Evolutionary conservation across 176 grass and related monocot genomes (phyloP), one percentile per base, ranked within the genome.

Genomic region (Calamus simplicifolius): DNA sequence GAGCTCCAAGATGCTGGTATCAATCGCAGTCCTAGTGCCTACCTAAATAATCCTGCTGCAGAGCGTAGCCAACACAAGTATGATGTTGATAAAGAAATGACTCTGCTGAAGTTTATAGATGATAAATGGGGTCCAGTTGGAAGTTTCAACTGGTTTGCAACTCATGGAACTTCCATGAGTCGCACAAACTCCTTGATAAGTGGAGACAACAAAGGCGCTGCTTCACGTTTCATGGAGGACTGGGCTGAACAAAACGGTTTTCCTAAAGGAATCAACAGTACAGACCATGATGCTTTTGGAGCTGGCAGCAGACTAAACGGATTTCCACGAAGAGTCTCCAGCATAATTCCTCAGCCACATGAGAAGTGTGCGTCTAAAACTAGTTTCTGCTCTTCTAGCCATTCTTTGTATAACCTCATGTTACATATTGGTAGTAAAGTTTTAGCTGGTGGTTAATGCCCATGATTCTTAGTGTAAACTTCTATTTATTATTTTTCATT

Each of bases 101-200:
- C 87, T 12, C 65, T 92, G 1, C 56, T 97, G 31, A 97, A 92
- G 82, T 97, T 97, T 78, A 73, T 91, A 62, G 84, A 82, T 70
- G 73, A 97, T 62, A 52, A 85, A 69, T 31, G 77, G 62, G 93
- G 93, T 48, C 75, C 84, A 21, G 26, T 91, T 73, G 93, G 93
- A 52, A 97, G 84, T 77, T 97, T 97, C 61, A 91, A 88, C 64
- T 97, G 87, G 93, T 97, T 92, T 74, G 93, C 93, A 64, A 97
- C 93, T 57, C 93, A 97, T 50, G 93, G 87, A 57, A 97, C 93
- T 48, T 97, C 93, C 29, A 97, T 92, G 93, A 92, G 93, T 72
- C 81, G 93, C 48, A 85, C 87, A 60, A 97, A 97, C 78, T 82
- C 84, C 25, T 84, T 92, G 59, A 88, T 92, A 65, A 97, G 93